Base-by-base conservation (phyloP, 495 filamentous ascomycete species). In the Penicillium antarcticum region DNA sequence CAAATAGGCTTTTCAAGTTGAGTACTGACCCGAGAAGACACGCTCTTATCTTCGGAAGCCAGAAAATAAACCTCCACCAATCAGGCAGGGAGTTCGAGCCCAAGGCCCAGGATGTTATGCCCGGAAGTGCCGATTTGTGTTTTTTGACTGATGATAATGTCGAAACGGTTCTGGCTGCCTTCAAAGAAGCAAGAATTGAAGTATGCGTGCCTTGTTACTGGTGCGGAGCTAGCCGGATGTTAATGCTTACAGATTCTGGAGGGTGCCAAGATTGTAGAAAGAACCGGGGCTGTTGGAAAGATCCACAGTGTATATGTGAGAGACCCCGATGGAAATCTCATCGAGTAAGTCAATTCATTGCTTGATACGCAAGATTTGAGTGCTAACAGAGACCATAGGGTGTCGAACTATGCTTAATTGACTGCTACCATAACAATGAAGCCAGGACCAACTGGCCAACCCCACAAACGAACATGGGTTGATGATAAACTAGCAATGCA, bases 31-130 rank as follows among this genome's bases (percentile, higher is more conserved):
- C 41, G 19, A 21, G 13, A 21, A 69, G 79, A 16, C 71, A 80
- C 55, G 76, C 77, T 10, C 63, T 82, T 1, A 47, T 70, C 5
- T 81, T 81, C 48, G 79, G 77, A 12, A 58, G 37, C 4, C 76
- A 80, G 40, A 81, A 82, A 50, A 79, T 82, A 45, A 82, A 82
- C 50, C 69, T 82, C 1, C 79, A 82, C 49, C 60, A 73, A 45
- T 53, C 61, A 1, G 77, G 76, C 40, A 75, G 70, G 52, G 78
- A 82, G 49, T 80, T 79, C 49, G 77, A 80, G 51, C 79, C 78
- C 12, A 80, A 79, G 56, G 78, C 79, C 3, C 60, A 62, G 13
- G 66, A 57, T 32, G 75, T 74, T 5, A 62, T 64, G 52, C 75
- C 72, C 2, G 79, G 79, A 1, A 77, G 69, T 26, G 77, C 70